Evolutionary conservation across 345 rosid genomes (phyloP), one percentile per base, ranked within the genome.

Genomic region (Microthlaspi erraticum): DNA sequence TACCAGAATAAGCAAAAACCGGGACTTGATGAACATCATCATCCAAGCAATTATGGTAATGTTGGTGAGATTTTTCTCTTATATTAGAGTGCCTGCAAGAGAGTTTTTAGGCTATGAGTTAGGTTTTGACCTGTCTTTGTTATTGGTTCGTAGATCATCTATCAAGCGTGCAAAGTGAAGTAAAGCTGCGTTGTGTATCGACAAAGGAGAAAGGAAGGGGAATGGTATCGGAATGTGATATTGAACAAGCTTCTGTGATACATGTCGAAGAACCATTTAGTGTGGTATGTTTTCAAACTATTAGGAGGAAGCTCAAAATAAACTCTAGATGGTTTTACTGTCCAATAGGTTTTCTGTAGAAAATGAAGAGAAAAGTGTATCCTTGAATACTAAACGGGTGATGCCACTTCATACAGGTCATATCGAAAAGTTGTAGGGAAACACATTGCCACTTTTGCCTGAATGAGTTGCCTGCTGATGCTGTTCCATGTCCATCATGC

Each of bases 381-480:
- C 12, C 54, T 57, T 57, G 18, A 58, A 56, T 67, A 2, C 64
- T 60, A n/a, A 61, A 17, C 45, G 57, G 3, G 3, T 38, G 43
- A 60, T 75, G 44, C 41, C 55, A 14, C 1, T 65, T 66, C 54
- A 7, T 71, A 69, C 58, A 90, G 96, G 79, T 83, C 45, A 78
- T 92, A 74, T 81, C 77, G 71, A 92, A 92, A 82, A 66, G 78
- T 45, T 83, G 80, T 79, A 80, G 93, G 60, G 87, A 85, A 77
- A 81, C 87, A 13, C 88, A 90, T 70, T 92, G 95, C 71, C 98
- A 90, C 71, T 86, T 83, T 82, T 90, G 98, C 86, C 76, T 92
- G 67, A 85, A 83, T 79, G 87, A 88, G 77, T 77, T 92, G 39
- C 93, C 93, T 10, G 78, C 68, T 42, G 96, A 92, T 73, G 49